A percentile compares a stretch with the other conserved stretches of the same genome.
phyloP scores from a whole-genome alignment of 345 rosid species.

The Luvunga scandens region DNA sequence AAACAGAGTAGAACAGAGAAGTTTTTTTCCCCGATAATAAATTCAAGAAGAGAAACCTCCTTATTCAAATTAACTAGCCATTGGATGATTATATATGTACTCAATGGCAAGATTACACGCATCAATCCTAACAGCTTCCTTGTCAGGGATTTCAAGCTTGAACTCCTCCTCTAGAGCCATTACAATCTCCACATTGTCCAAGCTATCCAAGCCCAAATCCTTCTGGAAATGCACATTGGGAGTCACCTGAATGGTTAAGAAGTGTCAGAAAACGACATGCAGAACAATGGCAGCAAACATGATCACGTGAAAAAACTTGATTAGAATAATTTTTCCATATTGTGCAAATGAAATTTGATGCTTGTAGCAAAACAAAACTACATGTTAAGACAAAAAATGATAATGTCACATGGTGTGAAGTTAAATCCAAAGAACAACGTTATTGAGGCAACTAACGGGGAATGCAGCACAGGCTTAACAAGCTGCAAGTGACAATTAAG shows the following conservation, averaged over 20 bases:
- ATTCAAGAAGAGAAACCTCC: constrained; percentile 16
- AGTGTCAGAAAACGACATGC: neutral
- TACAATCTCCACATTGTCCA: constrained; percentile 91
- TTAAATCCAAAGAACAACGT: neutral
- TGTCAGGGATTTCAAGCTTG: constrained; percentile 92
- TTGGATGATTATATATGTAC: constrained; percentile 79
- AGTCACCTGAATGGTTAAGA: constrained; percentile 46
- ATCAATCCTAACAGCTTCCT: constrained; percentile 91
- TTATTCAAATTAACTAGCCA: constrained; percentile 53
- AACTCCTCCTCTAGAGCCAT: constrained; percentile 98
- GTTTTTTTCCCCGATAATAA: neutral
- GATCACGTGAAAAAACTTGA: neutral
- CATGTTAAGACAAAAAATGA: neutral
- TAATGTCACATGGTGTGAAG: neutral
- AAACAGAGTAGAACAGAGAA: constrained; percentile 8
- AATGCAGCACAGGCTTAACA: neutral
- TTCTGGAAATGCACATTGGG: constrained; percentile 84
- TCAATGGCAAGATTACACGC: constrained; percentile 81
- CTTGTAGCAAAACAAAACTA: neutral
- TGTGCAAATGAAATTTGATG: neutral
- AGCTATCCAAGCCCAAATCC: constrained; percentile 84
- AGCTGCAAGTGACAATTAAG: neutral
- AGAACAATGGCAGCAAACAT: neutral
- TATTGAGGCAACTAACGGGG: neutral
- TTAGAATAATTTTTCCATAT: neutral